Evolutionary conservation across 2,329 filamentous ascomycete genomes (phyloP).

Genomic region (Pseudocercospora musae): DNA sequence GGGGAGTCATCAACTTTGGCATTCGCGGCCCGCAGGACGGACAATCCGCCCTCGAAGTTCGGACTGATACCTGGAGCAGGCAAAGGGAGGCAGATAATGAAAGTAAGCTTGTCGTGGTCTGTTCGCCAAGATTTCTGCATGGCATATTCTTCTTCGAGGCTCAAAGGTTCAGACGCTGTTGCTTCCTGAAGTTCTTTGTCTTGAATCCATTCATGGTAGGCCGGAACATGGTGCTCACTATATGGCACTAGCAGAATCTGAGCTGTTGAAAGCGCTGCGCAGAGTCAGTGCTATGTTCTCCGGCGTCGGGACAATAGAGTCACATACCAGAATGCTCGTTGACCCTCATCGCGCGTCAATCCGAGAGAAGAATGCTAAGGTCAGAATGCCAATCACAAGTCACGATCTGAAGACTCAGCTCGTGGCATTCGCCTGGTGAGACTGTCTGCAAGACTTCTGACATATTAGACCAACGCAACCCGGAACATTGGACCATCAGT

Average conservation of each 20-base stretch:
- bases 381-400: not conserved
- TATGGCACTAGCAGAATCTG: conserved; percentile 79
- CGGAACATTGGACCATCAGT: not conserved
- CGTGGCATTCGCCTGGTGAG: no score
- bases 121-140: conserved; percentile 88
- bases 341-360: conserved; percentile 36
- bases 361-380: not conserved
- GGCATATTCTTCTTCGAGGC: conserved; percentile 75
- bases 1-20: conserved; percentile 54
- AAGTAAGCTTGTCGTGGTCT: conserved; percentile 84
- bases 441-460: not conserved
- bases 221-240: conserved; percentile 72
- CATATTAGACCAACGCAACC: not conserved
- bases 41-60: not conserved
- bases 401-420: no score
- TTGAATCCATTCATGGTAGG: conserved; percentile 91
- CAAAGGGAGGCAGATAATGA: conserved; percentile 67
- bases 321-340: conserved; percentile 41
- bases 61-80: not conserved
- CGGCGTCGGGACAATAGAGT: not conserved
- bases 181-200: conserved; percentile 75
- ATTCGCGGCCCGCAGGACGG: not conserved
- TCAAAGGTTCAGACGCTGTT: conserved; percentile 83
- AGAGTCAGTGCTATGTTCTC: not conserved
- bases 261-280: conserved; percentile 47